A percentile compares a stretch with the other conserved stretches of the same genome.
phyloP scores from a whole-genome alignment of 495 filamentous ascomycete genomes.

The Penicillium alfredii region DNA sequence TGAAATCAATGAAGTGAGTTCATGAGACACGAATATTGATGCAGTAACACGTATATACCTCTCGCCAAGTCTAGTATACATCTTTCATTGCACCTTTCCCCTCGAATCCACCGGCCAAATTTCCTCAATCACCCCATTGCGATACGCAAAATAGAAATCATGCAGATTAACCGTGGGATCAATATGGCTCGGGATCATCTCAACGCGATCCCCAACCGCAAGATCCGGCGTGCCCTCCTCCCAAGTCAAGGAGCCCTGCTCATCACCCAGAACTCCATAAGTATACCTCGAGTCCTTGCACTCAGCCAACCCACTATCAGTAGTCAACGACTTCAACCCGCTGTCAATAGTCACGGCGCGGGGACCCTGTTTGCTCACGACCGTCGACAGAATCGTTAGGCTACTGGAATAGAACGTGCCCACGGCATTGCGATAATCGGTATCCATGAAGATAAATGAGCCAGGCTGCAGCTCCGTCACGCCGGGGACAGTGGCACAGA shows the following conservation, averaged over 20 bases:
- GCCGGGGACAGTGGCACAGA: constrained; percentile 33
- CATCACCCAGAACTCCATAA: constrained; percentile 33
- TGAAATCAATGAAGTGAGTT: too few relatives aligned
- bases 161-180: constrained; percentile 36
- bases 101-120: constrained; percentile 37
- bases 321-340: constrained; percentile 34
- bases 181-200: constrained; percentile 38
- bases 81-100: constrained; percentile 38
- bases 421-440: constrained; percentile 35
- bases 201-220: constrained; percentile 28
- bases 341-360: constrained; percentile 30
- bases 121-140: constrained; percentile 27
- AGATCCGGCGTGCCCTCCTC: constrained; percentile 21
- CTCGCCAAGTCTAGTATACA: too few relatives aligned
- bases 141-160: constrained; percentile 34
- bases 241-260: constrained; percentile 33
- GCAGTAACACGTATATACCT: too few relatives aligned
- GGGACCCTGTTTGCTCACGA: constrained; percentile 31
- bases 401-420: constrained; percentile 34
- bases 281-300: constrained; percentile 30
- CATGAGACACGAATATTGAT: too few relatives aligned
- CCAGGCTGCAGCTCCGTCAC: constrained; percentile 37
- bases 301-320: constrained; percentile 35
- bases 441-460: constrained; percentile 41
- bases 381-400: constrained; percentile 30